Evolutionary conservation across 139 green algal species (phyloP).

Genomic region (Eudorina sp.): DNA sequence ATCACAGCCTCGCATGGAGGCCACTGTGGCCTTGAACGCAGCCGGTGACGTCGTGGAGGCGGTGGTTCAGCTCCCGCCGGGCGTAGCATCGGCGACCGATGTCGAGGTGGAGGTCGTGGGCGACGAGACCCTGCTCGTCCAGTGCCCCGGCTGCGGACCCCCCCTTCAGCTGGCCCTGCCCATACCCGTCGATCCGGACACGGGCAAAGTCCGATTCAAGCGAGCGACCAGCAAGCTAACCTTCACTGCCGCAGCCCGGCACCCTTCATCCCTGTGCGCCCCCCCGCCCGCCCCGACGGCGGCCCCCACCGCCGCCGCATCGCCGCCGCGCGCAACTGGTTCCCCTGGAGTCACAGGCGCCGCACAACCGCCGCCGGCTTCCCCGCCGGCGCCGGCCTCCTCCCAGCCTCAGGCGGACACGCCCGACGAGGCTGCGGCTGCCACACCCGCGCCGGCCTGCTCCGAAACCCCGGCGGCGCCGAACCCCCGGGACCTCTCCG

Average conservation of each 20-base stretch:
- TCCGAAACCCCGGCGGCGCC: too few relatives aligned
- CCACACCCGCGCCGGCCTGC: too few relatives aligned
- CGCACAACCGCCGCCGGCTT: too few relatives aligned
- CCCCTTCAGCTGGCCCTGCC: neutral
- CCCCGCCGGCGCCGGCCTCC: too few relatives aligned
- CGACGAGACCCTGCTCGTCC: neutral
- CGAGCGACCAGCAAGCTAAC: neutral
- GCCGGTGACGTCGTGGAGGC: neutral
- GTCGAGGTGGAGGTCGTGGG: slow-evolving; percentile 9
- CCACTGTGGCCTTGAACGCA: neutral
- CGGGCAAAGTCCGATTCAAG: neutral
- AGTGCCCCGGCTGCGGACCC: neutral
- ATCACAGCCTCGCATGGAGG: neutral
- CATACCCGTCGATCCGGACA: neutral
- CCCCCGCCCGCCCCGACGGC: too few relatives aligned
- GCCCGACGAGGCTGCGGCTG: too few relatives aligned
- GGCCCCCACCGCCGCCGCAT: too few relatives aligned
- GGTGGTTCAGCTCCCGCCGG: neutral
- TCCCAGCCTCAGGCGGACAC: too few relatives aligned
- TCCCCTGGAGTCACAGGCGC: too few relatives aligned
- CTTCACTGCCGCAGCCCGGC: neutral
- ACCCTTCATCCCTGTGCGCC: too few relatives aligned
- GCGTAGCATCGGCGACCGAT: neutral
- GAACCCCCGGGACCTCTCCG: too few relatives aligned
- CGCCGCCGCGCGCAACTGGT: too few relatives aligned